Conservation (phyloP, 805 yeast genomes). For the Candida odintsovae region DNA sequence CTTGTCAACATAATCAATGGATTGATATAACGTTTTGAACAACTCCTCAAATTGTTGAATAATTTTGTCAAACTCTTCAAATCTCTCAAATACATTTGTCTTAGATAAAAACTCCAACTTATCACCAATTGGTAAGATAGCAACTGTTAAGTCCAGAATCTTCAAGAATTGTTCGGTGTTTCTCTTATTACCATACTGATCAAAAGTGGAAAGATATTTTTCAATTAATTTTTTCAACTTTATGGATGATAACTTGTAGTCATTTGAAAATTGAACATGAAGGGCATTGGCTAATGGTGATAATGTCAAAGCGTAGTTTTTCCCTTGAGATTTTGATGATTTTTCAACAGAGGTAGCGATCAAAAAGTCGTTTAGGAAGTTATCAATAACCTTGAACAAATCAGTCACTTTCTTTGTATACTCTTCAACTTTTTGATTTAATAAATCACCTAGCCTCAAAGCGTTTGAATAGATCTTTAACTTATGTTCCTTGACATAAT, state of each 20-base stretch:
- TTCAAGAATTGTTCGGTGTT: conserved; percentile 23
- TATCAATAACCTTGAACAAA: conserved; percentile 24
- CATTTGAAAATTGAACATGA: conserved; percentile 48
- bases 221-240: conserved; percentile 33
- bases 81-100: conserved; percentile 29
- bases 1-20: conserved; percentile 35
- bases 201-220: conserved; percentile 19
- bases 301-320: conserved; percentile 36
- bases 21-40: conserved; percentile 31
- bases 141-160: conserved; percentile 41
- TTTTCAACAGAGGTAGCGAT: conserved; percentile 26
- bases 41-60: conserved; percentile 31
- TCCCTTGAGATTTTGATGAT: conserved; percentile 11
- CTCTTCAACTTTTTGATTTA: conserved; percentile 8
- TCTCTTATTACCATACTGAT: conserved; percentile 16
- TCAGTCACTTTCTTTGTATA: conserved; percentile 7
- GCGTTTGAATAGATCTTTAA: conserved; percentile 14
- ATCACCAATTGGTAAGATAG: conserved; percentile 42
- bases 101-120: conserved; percentile 35
- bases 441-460: conserved; percentile 10
- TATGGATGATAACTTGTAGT: conserved; percentile 39
- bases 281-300: conserved; percentile 58
- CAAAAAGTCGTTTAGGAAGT: conserved; percentile 32
- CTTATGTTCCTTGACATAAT: conserved; percentile 4
- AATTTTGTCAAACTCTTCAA: conserved; percentile 27